Evolutionary conservation across 176 grass and related monocot species (phyloP), one percentile per base, ranked within the genome.

Genomic region (Oryza rufipogon): DNA sequence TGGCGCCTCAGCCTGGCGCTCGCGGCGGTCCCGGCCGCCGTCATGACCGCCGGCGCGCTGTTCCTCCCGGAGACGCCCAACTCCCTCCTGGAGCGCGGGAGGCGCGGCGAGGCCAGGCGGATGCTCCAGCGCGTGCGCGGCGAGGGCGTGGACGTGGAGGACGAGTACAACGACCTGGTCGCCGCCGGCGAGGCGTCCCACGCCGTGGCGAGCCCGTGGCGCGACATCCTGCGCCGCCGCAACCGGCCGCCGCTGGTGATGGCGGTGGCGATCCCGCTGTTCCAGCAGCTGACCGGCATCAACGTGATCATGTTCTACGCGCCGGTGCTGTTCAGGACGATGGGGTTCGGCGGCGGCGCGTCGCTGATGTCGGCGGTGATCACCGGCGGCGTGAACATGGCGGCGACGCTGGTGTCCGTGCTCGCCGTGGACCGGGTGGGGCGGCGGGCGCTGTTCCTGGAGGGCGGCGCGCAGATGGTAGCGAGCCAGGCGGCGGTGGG

Each of bases 251-350:
- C 47, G 61, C 23, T 79, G 8, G 63, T 49, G 16, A 79, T 79
- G 77, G 77, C 77, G 15, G 15, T 52, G 15, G 68, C 52, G 9
- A 93, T 93, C 14, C 91, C 91, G 12, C 79, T 89, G n/a, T 83
- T 92, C 69, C 91, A 90, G 38, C 88, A 93, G 48, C 89, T 93
- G 13, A 93, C 88, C 0, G 91, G 91, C 9, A 93, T 93, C 77
- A 93, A 93, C 71, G 91, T 86, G 6, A 93, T 93, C 68, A 93
- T 93, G 91, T 90, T 93, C 76, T 93, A 93, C 38, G 91, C 91
- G 12, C 88, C 91, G 1, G 91, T 90, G 32, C 86, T 93, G 23
- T 93, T 91, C 75, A 80, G 87, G 75, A 91, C 89, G 15, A 75
- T 92, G 17, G 87, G 90, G 6, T 92, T 92, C 80, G 79, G 60